phyloP scores from a whole-genome alignment of 139 green algal genomes.

The Chlamydomonas incerta region DNA sequence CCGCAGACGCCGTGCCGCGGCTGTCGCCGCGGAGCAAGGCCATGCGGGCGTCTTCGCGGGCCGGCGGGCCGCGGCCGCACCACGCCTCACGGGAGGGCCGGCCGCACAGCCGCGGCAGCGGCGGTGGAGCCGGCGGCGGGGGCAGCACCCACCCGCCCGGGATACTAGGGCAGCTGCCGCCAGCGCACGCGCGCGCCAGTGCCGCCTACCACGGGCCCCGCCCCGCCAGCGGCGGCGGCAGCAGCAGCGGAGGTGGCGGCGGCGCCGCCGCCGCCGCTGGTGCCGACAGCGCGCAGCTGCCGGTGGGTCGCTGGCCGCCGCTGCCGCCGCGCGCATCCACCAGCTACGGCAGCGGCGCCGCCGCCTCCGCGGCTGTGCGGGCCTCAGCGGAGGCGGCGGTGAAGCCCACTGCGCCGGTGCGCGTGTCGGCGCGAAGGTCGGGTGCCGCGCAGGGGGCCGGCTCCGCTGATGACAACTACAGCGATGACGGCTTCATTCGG shows the following conservation, averaged over 20 bases:
- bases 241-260: no score
- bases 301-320: not conserved
- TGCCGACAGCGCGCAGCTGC: no score
- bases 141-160: not conserved
- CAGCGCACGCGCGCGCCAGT: no score
- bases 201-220: no score
- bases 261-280: no score
- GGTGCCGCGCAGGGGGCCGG: not conserved
- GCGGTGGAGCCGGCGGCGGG: not conserved
- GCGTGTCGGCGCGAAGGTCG: no score
- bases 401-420: no score
- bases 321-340: not conserved
- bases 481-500: slow-evolving; percentile 5
- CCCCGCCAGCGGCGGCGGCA: no score
- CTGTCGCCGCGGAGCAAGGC: slow-evolving; percentile 36
- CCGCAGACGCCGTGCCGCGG: slow-evolving; percentile 34
- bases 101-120: not conserved
- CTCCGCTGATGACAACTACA: not conserved
- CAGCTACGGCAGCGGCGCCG: no score
- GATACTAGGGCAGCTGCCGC: no score
- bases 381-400: no score
- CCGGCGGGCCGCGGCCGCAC: not conserved
- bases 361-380: not conserved
- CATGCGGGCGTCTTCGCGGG: not conserved
- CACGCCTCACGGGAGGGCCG: not conserved